phyloP scores from a whole-genome alignment of 2,329 filamentous ascomycete species.

The Neopestalotiopsis sp. region DNA sequence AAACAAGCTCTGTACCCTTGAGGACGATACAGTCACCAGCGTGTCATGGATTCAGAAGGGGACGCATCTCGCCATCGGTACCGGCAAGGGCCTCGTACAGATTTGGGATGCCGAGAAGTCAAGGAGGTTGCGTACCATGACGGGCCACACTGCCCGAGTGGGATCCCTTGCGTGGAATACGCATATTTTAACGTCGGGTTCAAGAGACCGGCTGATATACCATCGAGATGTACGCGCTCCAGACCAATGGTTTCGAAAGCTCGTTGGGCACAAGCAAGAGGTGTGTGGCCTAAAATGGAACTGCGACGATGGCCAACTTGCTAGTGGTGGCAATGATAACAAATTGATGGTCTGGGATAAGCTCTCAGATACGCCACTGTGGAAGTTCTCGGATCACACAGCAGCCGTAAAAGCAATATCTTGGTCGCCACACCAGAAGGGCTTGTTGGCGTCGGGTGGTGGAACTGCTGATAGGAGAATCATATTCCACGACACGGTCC shows the following conservation, averaged over 20 bases:
- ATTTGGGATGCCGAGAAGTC: slow-evolving; percentile 96
- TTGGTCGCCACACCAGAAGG: slow-evolving; percentile 96
- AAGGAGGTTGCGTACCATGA: slow-evolving; percentile 91
- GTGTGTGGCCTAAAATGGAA: slow-evolving; percentile 98
- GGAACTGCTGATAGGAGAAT: slow-evolving; percentile 95
- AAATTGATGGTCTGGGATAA: slow-evolving; percentile 99
- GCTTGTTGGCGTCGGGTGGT: slow-evolving; percentile 91
- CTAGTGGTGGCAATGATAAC: slow-evolving; percentile 97
- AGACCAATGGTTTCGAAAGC: slow-evolving; percentile 84
- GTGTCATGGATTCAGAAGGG: slow-evolving; percentile 99
- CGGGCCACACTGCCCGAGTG: slow-evolving; percentile 90
- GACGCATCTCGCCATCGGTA: slow-evolving; percentile 94
- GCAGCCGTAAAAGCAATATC: slow-evolving; percentile 97
- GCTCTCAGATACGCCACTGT: slow-evolving; percentile 86
- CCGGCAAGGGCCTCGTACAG: slow-evolving; percentile 90
- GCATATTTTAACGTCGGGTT: slow-evolving; percentile 95
- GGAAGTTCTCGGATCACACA: slow-evolving; percentile 93
- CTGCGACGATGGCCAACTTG: slow-evolving; percentile 90
- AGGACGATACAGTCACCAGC: slow-evolving; percentile 93
- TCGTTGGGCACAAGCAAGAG: slow-evolving; percentile 96
- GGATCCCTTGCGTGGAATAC: slow-evolving; percentile 97
- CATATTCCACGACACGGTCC: slow-evolving; percentile 95
- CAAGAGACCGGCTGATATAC: slow-evolving; percentile 89
- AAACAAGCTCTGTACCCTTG: slow-evolving; percentile 89
- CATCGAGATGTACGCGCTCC: slow-evolving; percentile 94